These are phyloP conservation scores for Diversispora epigaea DNA, from an alignment of 192 early-diverging fungal species.

Conservation along the genomic window DNA sequence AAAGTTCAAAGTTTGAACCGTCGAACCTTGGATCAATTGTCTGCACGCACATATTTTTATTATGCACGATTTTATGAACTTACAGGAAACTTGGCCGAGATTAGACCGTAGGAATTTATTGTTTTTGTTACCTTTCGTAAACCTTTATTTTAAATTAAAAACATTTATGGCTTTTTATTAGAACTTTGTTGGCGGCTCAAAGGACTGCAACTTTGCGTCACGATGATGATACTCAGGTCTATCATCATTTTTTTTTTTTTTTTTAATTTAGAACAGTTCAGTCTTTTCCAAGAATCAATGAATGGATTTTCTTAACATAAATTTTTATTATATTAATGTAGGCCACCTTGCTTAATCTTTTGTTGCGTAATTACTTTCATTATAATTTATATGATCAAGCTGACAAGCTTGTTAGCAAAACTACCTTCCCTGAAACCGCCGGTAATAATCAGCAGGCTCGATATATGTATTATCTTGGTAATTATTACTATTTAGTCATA, in stretches of 20 bases:
- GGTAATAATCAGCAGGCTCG: conserved; percentile 92
- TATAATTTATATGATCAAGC: conserved; percentile 98
- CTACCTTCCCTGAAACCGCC: conserved; percentile 84
- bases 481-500: background rate
- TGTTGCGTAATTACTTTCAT: conserved; percentile 90
- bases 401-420: conserved; percentile 92
- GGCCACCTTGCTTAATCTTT: conserved; percentile 86
- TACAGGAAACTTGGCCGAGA: conserved; percentile 64
- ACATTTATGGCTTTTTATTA: conserved; percentile 34
- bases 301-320: background rate
- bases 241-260: conserved; percentile 11
- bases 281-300: background rate
- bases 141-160: background rate
- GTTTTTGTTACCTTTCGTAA: conserved; percentile 2
- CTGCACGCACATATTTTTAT: conserved; percentile 92
- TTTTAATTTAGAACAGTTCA: background rate
- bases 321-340: conserved; percentile 31
- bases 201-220: conserved; percentile 88
- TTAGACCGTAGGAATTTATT: conserved; percentile 62
- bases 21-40: conserved; percentile 86
- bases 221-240: conserved; percentile 85
- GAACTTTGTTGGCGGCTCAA: conserved; percentile 75
- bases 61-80: conserved; percentile 90
- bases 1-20: conserved; percentile 71
- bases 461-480: conserved; percentile 87